A percentile compares a stretch with the other conserved stretches of the same genome.
These are phyloP conservation scores for Aulographum hederae DNA, from an alignment of 2,329 filamentous ascomycete species.

Conservation along the genomic window DNA sequence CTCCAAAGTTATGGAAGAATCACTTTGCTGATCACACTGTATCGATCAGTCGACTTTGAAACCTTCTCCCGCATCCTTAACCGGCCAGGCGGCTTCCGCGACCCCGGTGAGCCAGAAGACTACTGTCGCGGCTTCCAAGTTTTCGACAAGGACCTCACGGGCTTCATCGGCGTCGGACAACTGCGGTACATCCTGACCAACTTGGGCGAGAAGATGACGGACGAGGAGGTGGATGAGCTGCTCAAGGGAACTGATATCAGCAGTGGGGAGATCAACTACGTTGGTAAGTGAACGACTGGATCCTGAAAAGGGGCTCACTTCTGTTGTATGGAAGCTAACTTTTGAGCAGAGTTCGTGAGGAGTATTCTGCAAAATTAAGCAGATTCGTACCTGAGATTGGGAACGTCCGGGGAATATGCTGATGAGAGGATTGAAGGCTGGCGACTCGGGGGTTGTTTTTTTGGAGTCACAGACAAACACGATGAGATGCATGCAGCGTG, in stretches of 20 bases:
- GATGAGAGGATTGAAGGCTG: too few relatives aligned
- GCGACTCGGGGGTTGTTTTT: too few relatives aligned
- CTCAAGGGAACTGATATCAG: slow-evolving; percentile 96
- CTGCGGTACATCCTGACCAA: slow-evolving; percentile 95
- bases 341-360: too few relatives aligned
- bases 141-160: slow-evolving; percentile 97
- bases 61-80: slow-evolving; percentile 94
- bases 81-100: slow-evolving; percentile 93
- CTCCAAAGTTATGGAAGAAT: background rate
- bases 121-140: slow-evolving; percentile 98
- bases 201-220: slow-evolving; percentile 96
- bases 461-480: too few relatives aligned
- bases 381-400: too few relatives aligned
- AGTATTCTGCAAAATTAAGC: too few relatives aligned
- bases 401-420: too few relatives aligned
- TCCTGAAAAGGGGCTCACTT: too few relatives aligned
- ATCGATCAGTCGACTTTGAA: slow-evolving; percentile 73
- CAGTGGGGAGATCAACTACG: slow-evolving; percentile 95
- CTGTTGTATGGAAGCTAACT: too few relatives aligned
- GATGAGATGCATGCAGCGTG: too few relatives aligned
- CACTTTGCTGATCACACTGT: too few relatives aligned
- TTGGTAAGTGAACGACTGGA: too few relatives aligned
- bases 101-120: slow-evolving; percentile 92
- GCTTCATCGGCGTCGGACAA: slow-evolving; percentile 94
- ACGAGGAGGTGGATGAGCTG: slow-evolving; percentile 96